phyloP scores from a whole-genome alignment of 1,284 basidiomycete genomes.

The Puccinia triticina region DNA sequence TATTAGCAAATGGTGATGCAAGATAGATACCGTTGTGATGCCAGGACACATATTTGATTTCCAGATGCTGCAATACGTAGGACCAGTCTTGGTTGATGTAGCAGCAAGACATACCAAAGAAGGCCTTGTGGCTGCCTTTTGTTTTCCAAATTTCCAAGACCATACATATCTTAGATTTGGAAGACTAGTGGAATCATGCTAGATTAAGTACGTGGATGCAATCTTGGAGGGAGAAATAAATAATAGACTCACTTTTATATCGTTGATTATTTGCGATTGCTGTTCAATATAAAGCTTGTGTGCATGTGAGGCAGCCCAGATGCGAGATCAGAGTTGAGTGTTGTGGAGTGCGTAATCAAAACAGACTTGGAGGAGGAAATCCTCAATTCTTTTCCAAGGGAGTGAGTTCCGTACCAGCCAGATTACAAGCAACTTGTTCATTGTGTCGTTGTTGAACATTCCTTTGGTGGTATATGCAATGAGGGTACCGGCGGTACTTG shows the following conservation, averaged over 20 bases:
- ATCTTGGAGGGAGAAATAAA: too few relatives aligned
- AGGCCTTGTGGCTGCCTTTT: slow-evolving; percentile 13
- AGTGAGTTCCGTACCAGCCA: background rate
- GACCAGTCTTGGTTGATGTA: background rate
- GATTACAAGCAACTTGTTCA: slow-evolving; percentile 1
- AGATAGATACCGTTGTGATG: slow-evolving; percentile 14
- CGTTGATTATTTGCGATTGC: too few relatives aligned
- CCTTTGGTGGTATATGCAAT: background rate
- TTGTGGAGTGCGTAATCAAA: background rate
- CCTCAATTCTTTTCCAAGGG: background rate
- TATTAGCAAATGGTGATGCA: background rate
- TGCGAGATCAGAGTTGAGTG: background rate
- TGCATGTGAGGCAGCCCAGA: background rate
- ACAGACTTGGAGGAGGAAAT: background rate
- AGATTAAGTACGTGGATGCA: too few relatives aligned
- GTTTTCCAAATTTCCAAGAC: too few relatives aligned
- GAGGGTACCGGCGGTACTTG: background rate
- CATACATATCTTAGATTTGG: too few relatives aligned
- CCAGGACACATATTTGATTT: slow-evolving; percentile 5
- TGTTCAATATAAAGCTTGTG: slow-evolving; percentile 13
- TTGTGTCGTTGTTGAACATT: background rate
- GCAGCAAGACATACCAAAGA: background rate
- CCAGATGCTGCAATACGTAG: background rate
- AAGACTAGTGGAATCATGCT: too few relatives aligned
- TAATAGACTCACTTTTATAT: too few relatives aligned